Percentiles rank a stretch among this genome's conserved stretches.
Evolutionary conservation across 768 basidiomycete species (phyloP).

Genomic region (Lentinula sp.): DNA sequence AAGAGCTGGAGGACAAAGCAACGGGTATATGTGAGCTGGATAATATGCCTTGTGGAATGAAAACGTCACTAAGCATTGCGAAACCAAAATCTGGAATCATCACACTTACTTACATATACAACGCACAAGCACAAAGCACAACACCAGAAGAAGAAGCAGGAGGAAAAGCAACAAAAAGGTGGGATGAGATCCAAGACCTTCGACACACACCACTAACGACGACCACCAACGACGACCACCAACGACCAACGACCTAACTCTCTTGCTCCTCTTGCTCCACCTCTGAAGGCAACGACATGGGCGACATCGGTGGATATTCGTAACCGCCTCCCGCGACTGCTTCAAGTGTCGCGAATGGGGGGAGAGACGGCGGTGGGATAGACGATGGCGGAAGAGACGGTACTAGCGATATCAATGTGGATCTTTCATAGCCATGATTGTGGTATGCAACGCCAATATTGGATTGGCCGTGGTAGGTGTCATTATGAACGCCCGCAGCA

Average conservation of each 20-base stretch:
- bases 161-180: too few species aligned
- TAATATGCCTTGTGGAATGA: too few species aligned
- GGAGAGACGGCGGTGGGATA: neutral
- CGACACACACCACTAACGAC: neutral
- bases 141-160: too few species aligned
- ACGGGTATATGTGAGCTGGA: too few species aligned
- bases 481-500: neutral
- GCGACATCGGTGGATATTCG: conserved; percentile 58
- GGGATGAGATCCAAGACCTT: too few species aligned
- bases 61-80: too few species aligned
- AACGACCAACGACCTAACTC: too few species aligned
- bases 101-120: too few species aligned
- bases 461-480: neutral
- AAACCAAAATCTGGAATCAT: too few species aligned
- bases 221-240: neutral
- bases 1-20: too few species aligned
- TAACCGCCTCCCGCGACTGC: conserved; percentile 78
- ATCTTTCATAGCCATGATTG: neutral
- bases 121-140: too few species aligned
- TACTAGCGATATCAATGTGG: neutral
- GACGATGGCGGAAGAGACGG: neutral
- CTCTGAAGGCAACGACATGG: conserved; percentile 63
- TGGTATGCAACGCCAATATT: neutral
- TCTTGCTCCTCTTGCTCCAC: conserved; percentile 7
- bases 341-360: conserved; percentile 42